Evolutionary conservation across 805 yeast species (phyloP), one percentile per base, ranked within the genome.

Genomic region (Suhomyces canberraensis): DNA sequence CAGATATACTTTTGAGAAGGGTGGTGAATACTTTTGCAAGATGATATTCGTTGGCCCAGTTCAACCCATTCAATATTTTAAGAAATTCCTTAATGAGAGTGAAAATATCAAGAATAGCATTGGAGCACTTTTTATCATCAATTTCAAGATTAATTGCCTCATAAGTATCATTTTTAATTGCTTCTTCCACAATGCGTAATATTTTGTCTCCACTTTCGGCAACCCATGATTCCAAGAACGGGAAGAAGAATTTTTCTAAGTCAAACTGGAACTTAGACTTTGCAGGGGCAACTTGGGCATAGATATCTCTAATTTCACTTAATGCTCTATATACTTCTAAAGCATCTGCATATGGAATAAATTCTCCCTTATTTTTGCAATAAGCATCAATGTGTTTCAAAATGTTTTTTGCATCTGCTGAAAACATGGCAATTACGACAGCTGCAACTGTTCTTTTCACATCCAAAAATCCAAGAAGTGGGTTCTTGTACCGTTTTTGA

Each of bases 91-190:
- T 73, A 24, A 84, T 70, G 54, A 84, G 67, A 8, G 77, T 69
- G 55, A 84, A 82, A 11, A 84, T 71, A 52, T 85, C 93, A 16
- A 74, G 52, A 1, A 83, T 84, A 0, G 91, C 84, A 2, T 77
- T 64, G 42, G 87, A 79, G 49, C 69, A 61, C 37, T 64, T 64
- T 42, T 64, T 63, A 2, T 58, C 63, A 29, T 68, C 64, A 1
- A 56, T 63, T 1, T 61, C 55, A 15, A 64, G 38, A 42, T 77
- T 76, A 13, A 79, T 50, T 0, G 81, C 78, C 34, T 67, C 61
- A 54, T 81, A 79, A 1, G 52, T 50, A 53, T 89, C 96, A 8
- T 66, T 71, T 8, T 66, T 62, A 3, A 86, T 51, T 0, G 91
- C 79, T 18, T 74, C 69, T 11, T 66, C 60, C 4, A 82, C 76